Evolutionary conservation across 495 filamentous ascomycete species (phyloP), one percentile per base, ranked within the genome.

Genomic region (Aspergillus leporis): DNA sequence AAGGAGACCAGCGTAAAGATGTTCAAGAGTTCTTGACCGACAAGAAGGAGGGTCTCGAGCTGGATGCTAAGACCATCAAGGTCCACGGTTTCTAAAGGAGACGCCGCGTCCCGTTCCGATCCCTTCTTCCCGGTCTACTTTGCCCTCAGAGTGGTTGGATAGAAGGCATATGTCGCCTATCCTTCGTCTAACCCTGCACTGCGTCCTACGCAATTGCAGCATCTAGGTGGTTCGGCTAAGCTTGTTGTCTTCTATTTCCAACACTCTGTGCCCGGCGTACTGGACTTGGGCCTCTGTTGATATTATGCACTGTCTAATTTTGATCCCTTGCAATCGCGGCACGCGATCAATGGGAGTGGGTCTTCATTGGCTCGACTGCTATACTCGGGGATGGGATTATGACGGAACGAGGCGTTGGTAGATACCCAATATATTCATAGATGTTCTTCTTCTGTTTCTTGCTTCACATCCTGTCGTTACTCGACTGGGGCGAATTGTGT

Each of bases 1-100:
- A 98, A 78, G 94, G 94, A 66, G 94, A 98, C 77, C 94, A 98
- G 82, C 93, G 94, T 77, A 93, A 95, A 75, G 92, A 97, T 85
- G 92, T 97, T 70, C 90, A 93, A 76, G 92, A 98, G 71, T 98
- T 98, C 81, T 86, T 98, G 78, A 87, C 86, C 79, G 89, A 96
- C 79, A 92, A 96, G 83, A 91, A 93, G 73, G 89, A 91, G 69
- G 94, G 95, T 61, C 80, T 97, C 60, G 90, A 88, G 73, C 83
- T 96, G 66, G 90, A 96, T 81, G 84, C 87, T 69, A 96, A 97
- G 87, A 96, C 89, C 80, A 97, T 98, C 81, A 97, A 98, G 87
- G 82, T 85, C 74, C 82, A 85, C 66, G 82, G 82, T 47, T 85
- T 85, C 75, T 85, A 83, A 72, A 64, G 68, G 63, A 63, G 61